Base-by-base conservation (phyloP, 352 stramenopile genomes). In the Pythium periplocum region DNA sequence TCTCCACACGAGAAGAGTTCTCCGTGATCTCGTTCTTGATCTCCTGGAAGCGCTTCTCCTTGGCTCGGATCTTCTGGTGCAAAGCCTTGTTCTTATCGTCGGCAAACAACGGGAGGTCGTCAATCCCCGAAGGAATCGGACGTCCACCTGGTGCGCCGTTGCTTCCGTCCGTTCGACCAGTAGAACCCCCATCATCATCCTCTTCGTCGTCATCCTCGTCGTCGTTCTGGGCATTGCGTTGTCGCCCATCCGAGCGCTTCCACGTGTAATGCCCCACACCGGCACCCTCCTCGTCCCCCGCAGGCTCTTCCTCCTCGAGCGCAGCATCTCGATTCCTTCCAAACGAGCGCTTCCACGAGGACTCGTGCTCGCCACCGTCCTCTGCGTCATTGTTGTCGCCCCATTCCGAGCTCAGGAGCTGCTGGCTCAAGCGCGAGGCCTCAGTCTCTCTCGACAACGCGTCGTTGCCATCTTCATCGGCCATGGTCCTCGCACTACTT, bases 91-190 rank as follows among this genome's bases (percentile, higher is more conserved):
- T 91, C 66, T 93, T 86, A 26, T 90, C 77, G 53, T 93, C 85
- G 1, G 87, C 87, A 59, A 96, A 96, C 41, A 95, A 61, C 57
- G 88, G 88, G 32, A 97, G 71, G 52, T 96, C 83, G 51, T 96
- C 85, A 30, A 96, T 88, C 40, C 81, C 86, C 11, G 83, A 83
- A 3, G 87, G 77, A 42, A 90, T 68, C 5, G 66, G 66, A 0
- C 75, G 75, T 4, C 50, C 63, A 2, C 45, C 54, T 7, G 17
- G 17, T 26, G 17, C 17, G 17, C 50, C 53, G 12, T 48, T 45
- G 2, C 38, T 37, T 6, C 33, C 36, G 7, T 36, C 51, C 9
- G 4, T n/a, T 6, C 45, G 17, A 12, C 6, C 17, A n/a, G 38
- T 46, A 6, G 10, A 6, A 40, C 50, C 66, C 5, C 32, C 50